A percentile compares a stretch with the other conserved stretches of the same genome.
Evolutionary conservation across 495 filamentous ascomycete species (phyloP).

Genomic region (Tuber microsphaerosporum): DNA sequence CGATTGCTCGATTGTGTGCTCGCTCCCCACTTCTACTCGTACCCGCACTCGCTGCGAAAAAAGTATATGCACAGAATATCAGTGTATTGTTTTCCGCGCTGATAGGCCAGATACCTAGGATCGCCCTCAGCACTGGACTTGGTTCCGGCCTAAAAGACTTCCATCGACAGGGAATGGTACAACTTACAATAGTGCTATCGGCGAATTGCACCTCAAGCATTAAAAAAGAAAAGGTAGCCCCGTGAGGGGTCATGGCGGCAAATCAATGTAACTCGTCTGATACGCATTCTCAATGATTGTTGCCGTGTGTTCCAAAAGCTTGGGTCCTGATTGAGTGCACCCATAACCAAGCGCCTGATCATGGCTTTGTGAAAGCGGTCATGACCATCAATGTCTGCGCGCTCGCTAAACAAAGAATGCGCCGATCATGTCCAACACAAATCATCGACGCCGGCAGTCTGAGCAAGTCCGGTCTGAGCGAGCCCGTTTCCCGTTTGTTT

Average conservation of each 20-base stretch:
- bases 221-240: conserved; percentile 26
- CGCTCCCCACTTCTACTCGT: conserved; percentile 32
- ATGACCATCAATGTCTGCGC: conserved; percentile 29
- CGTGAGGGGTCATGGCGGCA: conserved; percentile 36
- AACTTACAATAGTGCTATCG: conserved; percentile 31
- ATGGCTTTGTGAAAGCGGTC: conserved; percentile 23
- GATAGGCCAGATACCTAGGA: conserved; percentile 20
- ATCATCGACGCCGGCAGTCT: conserved; percentile 16
- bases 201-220: conserved; percentile 31
- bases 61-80: conserved; percentile 32
- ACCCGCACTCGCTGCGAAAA: conserved; percentile 28
- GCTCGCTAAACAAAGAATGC: conserved; percentile 31
- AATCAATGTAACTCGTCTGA: conserved; percentile 36
- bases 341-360: conserved; percentile 31
- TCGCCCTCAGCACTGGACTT: conserved; percentile 8
- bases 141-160: conserved; percentile 33
- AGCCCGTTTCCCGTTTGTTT: conserved; percentile 35
- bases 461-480: conserved; percentile 5
- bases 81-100: conserved; percentile 32
- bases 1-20: conserved; percentile 27
- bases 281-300: conserved; percentile 36
- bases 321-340: conserved; percentile 33
- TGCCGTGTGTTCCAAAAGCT: conserved; percentile 30
- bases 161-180: conserved; percentile 36
- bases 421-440: conserved; percentile 25